Percentiles rank a stretch among this genome's conserved stretches.
These are phyloP conservation scores for Pulveroboletus sp. DNA, from an alignment of 768 basidiomycete genomes.

Conservation along the genomic window DNA sequence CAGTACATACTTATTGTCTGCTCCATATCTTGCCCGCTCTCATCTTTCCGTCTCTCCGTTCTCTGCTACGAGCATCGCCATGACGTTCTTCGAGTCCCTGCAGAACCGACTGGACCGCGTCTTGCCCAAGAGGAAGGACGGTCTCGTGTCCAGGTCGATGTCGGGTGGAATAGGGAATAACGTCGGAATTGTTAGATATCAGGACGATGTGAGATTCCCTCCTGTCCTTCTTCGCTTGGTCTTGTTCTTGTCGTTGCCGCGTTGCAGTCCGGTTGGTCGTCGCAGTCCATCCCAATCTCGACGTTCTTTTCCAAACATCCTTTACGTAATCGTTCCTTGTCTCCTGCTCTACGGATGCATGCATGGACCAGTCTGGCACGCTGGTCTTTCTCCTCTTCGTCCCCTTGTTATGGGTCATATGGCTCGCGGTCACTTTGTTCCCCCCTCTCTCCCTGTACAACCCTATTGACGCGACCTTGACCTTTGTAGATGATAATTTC, in stretches of 20 bases:
- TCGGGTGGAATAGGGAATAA: constrained; percentile 52
- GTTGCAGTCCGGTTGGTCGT: constrained; percentile 15
- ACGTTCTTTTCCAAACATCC: constrained; percentile 11
- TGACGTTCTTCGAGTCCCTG: constrained; percentile 28
- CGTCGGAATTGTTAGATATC: constrained; percentile 42
- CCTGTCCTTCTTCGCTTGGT: neutral
- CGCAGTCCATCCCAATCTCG: constrained; percentile 19
- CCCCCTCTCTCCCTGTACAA: neutral
- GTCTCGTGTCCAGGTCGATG: constrained; percentile 30
- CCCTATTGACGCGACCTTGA: constrained; percentile 12
- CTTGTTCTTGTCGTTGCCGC: constrained; percentile 2
- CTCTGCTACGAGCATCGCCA: constrained; percentile 1
- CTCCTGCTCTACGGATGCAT: constrained; percentile 28
- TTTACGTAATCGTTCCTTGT: constrained; percentile 31
- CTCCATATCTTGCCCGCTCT: neutral
- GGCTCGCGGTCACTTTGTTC: constrained; percentile 57
- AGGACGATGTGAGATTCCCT: constrained; percentile 63
- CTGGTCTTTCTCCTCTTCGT: constrained; percentile 62
- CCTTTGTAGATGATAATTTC: constrained; percentile 74
- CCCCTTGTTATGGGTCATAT: constrained; percentile 58
- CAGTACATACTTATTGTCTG: constrained; percentile 7
- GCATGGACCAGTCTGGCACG: constrained; percentile 40
- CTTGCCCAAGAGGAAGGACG: constrained; percentile 19
- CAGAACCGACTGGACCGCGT: constrained; percentile 30
- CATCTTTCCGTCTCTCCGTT: neutral